Conservation (phyloP, 2,329 filamentous ascomycete species). For the Fusarium nisikadoi region DNA sequence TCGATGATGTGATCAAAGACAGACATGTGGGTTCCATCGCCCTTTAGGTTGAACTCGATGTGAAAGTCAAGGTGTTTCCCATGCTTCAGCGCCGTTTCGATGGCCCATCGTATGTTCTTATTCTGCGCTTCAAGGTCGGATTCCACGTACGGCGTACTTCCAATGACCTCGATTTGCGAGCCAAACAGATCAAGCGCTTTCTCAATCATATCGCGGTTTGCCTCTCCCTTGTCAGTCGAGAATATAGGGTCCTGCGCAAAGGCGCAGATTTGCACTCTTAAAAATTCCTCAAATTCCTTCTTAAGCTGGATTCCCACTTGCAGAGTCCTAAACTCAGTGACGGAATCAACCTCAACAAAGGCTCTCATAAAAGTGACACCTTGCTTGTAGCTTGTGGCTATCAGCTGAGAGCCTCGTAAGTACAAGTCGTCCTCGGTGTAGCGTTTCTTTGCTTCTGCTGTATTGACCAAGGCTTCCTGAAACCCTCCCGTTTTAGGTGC, state of each 20-base stretch:
- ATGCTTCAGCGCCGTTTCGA: not conserved
- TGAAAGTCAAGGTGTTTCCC: constrained; percentile 7
- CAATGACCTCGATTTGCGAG: not conserved
- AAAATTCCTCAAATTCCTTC: not conserved
- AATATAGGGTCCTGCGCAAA: constrained; percentile 25
- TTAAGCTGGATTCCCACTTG: not conserved
- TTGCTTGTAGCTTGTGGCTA: constrained; percentile 1
- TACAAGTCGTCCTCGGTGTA: constrained; percentile 16
- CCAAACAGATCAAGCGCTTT: not conserved
- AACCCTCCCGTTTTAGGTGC: not conserved
- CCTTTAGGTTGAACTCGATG: not conserved
- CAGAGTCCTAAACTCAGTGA: not conserved
- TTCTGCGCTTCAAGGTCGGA: not conserved
- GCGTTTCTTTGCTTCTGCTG: constrained; percentile 19
- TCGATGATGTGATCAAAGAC: not conserved
- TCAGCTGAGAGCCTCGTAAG: constrained; percentile 11
- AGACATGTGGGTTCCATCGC: not conserved
- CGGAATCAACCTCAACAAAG: constrained; percentile 10
- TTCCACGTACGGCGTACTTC: constrained; percentile 6
- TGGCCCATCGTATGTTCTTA: constrained; percentile 7
- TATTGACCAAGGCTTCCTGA: constrained; percentile 5
- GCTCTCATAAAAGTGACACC: not conserved
- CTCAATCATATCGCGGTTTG: not conserved
- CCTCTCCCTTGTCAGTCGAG: not conserved
- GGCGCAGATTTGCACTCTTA: constrained; percentile 2